phyloP scores from a whole-genome alignment of 2,329 filamentous ascomycete genomes.

The Aurifilum marmelostoma region DNA sequence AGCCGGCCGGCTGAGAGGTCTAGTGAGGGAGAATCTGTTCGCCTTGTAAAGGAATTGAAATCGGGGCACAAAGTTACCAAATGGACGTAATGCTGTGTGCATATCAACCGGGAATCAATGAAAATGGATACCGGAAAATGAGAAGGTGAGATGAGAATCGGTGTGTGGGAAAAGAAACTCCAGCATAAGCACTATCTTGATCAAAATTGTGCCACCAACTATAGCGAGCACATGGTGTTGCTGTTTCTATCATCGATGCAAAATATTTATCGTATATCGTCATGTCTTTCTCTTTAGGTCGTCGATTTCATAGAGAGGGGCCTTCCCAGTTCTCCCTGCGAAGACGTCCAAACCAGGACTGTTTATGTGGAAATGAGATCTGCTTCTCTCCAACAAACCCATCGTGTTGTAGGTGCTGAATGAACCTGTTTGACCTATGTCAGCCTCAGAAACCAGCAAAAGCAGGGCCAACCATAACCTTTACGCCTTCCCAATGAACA shows the following conservation, averaged over 20 bases:
- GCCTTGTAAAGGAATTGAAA: too few relatives aligned
- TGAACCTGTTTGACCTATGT: conserved; percentile 54
- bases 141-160: too few relatives aligned
- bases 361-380: conserved; percentile 88
- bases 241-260: not conserved
- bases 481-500: too few relatives aligned
- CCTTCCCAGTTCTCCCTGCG: conserved; percentile 79
- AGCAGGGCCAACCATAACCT: not conserved
- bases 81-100: too few relatives aligned
- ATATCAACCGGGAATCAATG: too few relatives aligned
- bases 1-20: too few relatives aligned
- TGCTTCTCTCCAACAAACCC: conserved; percentile 90
- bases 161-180: not conserved
- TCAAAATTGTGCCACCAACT: not conserved
- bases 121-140: too few relatives aligned
- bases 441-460: not conserved
- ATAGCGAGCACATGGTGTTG: not conserved
- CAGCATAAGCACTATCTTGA: not conserved
- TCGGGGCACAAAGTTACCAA: too few relatives aligned
- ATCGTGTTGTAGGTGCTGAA: conserved; percentile 68
- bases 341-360: conserved; percentile 82
- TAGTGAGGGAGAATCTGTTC: too few relatives aligned
- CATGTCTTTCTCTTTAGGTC: not conserved
- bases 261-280: not conserved
- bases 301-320: conserved; percentile 56